phyloP scores from a whole-genome alignment of 306 rosid species.

The Lithocarpus polystachyus region DNA sequence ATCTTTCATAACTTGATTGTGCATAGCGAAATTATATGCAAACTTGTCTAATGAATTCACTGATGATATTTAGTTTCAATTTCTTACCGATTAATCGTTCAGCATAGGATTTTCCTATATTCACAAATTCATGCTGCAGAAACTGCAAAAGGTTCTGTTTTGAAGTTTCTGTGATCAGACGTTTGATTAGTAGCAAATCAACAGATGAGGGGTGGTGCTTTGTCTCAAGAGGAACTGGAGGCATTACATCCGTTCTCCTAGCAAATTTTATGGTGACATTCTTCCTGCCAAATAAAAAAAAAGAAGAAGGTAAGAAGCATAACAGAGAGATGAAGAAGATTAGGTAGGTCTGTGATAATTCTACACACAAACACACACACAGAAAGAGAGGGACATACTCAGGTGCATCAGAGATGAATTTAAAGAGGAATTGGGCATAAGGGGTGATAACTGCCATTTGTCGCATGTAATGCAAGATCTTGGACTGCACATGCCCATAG shows the following conservation, averaged over 20 bases:
- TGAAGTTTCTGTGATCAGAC: slow-evolving; percentile 80
- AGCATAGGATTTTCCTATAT: slow-evolving; percentile 80
- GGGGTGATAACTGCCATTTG: slow-evolving; percentile 85
- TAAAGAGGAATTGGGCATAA: slow-evolving; percentile 73
- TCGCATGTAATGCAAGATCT: slow-evolving; percentile 93
- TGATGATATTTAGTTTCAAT: neutral
- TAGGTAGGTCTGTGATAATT: neutral
- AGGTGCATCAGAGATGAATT: slow-evolving; percentile 68
- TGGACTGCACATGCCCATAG: slow-evolving; percentile 63
- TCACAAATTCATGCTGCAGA: slow-evolving; percentile 91
- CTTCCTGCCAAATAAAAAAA: slow-evolving; percentile 47
- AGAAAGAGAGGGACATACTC: slow-evolving; percentile 60
- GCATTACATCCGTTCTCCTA: slow-evolving; percentile 97
- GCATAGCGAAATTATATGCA: neutral
- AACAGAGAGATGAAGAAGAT: slow-evolving; percentile 23
- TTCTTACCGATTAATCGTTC: slow-evolving; percentile 82
- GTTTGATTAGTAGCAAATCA: slow-evolving; percentile 81
- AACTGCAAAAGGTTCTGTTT: slow-evolving; percentile 87
- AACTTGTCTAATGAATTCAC: neutral
- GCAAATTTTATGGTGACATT: slow-evolving; percentile 79
- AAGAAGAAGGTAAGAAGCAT: neutral
- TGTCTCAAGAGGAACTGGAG: slow-evolving; percentile 88
- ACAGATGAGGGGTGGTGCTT: slow-evolving; percentile 96
- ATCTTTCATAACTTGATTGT: neutral
- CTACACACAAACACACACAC: slow-evolving; percentile 8